A percentile compares a stretch with the other conserved stretches of the same genome.
Conservation (phyloP, 805 yeast species). For the Candida boidinii region DNA sequence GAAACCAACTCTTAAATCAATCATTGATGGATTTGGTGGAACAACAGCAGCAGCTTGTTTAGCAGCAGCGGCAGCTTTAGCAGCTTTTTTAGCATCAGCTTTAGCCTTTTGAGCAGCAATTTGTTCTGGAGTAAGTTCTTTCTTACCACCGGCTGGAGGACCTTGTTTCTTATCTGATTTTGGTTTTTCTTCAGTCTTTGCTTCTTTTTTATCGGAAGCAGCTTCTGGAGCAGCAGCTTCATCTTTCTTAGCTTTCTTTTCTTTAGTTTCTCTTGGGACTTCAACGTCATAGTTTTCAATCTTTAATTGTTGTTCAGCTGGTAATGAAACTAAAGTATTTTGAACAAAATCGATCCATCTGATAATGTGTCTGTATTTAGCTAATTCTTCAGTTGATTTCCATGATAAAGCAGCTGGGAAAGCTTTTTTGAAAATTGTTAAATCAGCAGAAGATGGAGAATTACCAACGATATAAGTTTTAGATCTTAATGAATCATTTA, state of each 20-base stretch:
- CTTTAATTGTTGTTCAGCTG: slow-evolving; percentile 41
- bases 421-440: slow-evolving; percentile 56
- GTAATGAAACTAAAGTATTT: slow-evolving; percentile 41
- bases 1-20: slow-evolving; percentile 93
- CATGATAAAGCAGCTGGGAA: slow-evolving; percentile 52
- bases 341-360: slow-evolving; percentile 93
- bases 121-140: slow-evolving; percentile 19
- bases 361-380: slow-evolving; percentile 68
- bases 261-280: slow-evolving; percentile 49
- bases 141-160: slow-evolving; percentile 1
- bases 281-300: slow-evolving; percentile 54
- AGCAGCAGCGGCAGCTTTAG: slow-evolving; percentile 50
- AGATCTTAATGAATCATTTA: slow-evolving; percentile 63
- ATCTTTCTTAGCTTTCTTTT: slow-evolving; percentile 26
- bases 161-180: background rate
- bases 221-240: slow-evolving; percentile 9
- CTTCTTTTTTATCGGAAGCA: slow-evolving; percentile 7
- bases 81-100: slow-evolving; percentile 32
- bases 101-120: slow-evolving; percentile 26
- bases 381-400: slow-evolving; percentile 44
- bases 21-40: slow-evolving; percentile 72
- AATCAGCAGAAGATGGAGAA: slow-evolving; percentile 62
- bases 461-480: slow-evolving; percentile 67
- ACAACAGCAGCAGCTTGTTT: slow-evolving; percentile 45
- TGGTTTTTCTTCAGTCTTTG: slow-evolving; percentile 8